Evolutionary conservation across 2,329 filamentous ascomycete species (phyloP).

Genomic region (Aureobasidium namibiae): DNA sequence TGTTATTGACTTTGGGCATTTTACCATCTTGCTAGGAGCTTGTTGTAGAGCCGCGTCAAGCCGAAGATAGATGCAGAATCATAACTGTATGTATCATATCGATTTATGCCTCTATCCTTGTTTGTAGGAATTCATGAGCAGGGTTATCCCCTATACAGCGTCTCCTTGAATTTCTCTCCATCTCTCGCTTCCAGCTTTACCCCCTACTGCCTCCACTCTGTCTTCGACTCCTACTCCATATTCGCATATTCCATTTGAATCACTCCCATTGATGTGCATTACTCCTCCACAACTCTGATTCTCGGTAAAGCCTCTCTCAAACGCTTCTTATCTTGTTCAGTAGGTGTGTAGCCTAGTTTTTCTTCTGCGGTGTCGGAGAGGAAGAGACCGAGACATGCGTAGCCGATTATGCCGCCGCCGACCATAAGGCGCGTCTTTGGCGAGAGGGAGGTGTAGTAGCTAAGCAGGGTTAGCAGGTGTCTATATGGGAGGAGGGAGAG

Average conservation of each 20-base stretch:
- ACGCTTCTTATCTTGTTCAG: conserved; percentile 62
- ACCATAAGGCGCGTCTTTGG: conserved; percentile 63
- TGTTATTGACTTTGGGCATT: too few relatives aligned
- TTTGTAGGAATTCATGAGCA: too few relatives aligned
- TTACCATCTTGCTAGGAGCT: too few relatives aligned
- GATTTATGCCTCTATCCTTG: too few relatives aligned
- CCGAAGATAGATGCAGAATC: too few relatives aligned
- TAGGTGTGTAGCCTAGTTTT: conserved; percentile 62
- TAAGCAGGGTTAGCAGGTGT: not conserved
- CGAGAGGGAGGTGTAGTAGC: conserved; percentile 58
- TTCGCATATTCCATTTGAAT: not conserved
- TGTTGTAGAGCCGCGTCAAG: too few relatives aligned
- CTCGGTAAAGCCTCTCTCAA: conserved; percentile 55
- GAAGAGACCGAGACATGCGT: conserved; percentile 67
- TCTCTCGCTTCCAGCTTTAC: not conserved
- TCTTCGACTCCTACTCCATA: too few relatives aligned
- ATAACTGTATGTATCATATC: too few relatives aligned
- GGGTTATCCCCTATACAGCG: too few relatives aligned
- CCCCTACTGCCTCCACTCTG: too few relatives aligned
- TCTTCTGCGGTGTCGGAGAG: conserved; percentile 65
- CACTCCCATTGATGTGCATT: not conserved
- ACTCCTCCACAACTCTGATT: conserved; percentile 50
- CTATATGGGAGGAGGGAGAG: too few relatives aligned
- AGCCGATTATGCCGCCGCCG: conserved; percentile 66
- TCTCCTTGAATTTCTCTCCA: too few relatives aligned